Conservation (phyloP, 805 yeast genomes). For the Candida loeiensis region DNA sequence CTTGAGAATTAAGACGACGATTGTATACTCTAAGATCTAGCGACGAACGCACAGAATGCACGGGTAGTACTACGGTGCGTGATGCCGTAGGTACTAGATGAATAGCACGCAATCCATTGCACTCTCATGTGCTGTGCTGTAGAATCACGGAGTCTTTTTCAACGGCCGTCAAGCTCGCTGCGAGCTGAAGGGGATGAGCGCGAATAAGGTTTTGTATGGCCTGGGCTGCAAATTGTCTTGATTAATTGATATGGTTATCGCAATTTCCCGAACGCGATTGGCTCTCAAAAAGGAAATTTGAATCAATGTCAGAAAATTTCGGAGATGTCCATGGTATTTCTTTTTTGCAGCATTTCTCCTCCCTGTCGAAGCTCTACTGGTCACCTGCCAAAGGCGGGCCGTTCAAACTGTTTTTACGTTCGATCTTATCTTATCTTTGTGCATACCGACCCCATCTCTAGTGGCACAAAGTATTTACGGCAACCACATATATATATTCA, state of each 20-base stretch:
- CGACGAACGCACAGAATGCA: too few species aligned
- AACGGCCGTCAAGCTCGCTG: too few species aligned
- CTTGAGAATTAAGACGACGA: too few species aligned
- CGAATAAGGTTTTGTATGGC: background rate
- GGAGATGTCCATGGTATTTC: background rate
- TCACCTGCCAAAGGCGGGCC: slow-evolving; percentile 4
- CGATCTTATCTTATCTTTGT: slow-evolving; percentile 6
- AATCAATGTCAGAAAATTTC: background rate
- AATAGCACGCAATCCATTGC: too few species aligned
- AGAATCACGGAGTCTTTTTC: too few species aligned
- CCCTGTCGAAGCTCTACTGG: background rate
- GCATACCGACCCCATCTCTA: background rate
- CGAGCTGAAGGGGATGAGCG: too few species aligned
- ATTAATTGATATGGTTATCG: background rate
- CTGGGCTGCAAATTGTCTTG: background rate
- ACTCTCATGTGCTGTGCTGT: too few species aligned
- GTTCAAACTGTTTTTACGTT: background rate
- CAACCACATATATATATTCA: background rate
- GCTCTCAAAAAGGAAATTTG: background rate
- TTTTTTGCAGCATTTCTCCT: background rate
- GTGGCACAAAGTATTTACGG: background rate
- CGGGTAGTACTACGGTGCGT: too few species aligned
- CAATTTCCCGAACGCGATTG: background rate
- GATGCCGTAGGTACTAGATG: too few species aligned
- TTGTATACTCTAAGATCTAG: too few species aligned